A percentile compares a stretch with the other conserved stretches of the same genome.
phyloP scores from a whole-genome alignment of 768 basidiomycete species.

The Boletus rex-veris region DNA sequence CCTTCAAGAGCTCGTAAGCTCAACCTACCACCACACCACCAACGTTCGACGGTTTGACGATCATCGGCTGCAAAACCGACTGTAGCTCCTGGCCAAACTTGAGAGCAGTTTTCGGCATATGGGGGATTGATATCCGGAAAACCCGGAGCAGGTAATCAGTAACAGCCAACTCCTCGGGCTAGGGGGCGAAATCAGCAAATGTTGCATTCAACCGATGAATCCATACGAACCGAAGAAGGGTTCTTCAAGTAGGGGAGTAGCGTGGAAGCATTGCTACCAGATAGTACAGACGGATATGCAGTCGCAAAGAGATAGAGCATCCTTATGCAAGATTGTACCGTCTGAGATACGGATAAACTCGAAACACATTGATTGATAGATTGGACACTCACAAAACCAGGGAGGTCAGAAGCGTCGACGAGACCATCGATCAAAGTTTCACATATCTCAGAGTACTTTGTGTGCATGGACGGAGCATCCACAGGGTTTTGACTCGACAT shows the following conservation, averaged over 20 bases:
- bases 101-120: constrained; percentile 84
- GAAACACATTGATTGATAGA: background rate
- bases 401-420: constrained; percentile 79
- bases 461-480: constrained; percentile 52
- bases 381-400: constrained; percentile 60
- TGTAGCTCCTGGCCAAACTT: constrained; percentile 90
- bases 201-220: background rate
- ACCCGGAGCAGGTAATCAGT: constrained; percentile 87
- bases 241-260: constrained; percentile 90
- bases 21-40: constrained; percentile 61
- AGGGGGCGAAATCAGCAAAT: constrained; percentile 1
- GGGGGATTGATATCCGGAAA: constrained; percentile 79
- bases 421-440: constrained; percentile 83
- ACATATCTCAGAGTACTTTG: constrained; percentile 76
- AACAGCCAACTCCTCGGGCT: constrained; percentile 81
- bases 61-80: constrained; percentile 80
- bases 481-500: constrained; percentile 66
- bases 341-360: constrained; percentile 40
- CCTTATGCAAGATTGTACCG: constrained; percentile 77
- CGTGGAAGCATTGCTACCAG: constrained; percentile 76
- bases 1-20: background rate
- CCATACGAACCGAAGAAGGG: constrained; percentile 60
- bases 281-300: constrained; percentile 82
- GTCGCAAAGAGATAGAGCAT: constrained; percentile 81
- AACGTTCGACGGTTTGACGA: constrained; percentile 73